phyloP scores from a whole-genome alignment of 106 monocot species.

The Dendrobium nobile region DNA sequence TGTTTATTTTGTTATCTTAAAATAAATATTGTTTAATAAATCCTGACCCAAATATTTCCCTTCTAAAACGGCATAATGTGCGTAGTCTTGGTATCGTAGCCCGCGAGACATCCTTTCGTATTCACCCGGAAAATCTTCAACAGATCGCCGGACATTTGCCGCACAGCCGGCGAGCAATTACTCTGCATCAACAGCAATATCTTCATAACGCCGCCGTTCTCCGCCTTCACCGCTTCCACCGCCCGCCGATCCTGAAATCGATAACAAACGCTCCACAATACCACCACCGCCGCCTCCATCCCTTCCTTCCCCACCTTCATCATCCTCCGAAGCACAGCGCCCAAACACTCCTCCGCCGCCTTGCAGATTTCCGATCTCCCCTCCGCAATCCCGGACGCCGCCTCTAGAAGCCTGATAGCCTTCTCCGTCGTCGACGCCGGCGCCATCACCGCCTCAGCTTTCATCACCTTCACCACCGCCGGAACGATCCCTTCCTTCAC shows the following conservation, averaged over 20 bases:
- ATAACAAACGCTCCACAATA: slow-evolving; percentile 71
- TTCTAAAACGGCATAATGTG: slow-evolving; percentile 83
- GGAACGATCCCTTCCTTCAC: slow-evolving; percentile 31
- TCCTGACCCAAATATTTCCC: neutral
- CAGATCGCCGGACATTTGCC: slow-evolving; percentile 75
- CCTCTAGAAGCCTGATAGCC: slow-evolving; percentile 46
- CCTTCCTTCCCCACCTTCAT: slow-evolving; percentile 55
- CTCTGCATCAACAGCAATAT: slow-evolving; percentile 78
- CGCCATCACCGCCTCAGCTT: neutral
- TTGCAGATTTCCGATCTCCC: slow-evolving; percentile 53
- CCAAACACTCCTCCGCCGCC: slow-evolving; percentile 12
- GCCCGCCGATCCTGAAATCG: slow-evolving; percentile 55
- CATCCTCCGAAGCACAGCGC: slow-evolving; percentile 39
- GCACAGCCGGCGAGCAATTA: slow-evolving; percentile 56
- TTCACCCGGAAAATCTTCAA: slow-evolving; percentile 52
- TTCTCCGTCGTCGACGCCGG: slow-evolving; percentile 27
- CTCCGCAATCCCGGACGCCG: slow-evolving; percentile 39
- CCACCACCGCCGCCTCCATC: slow-evolving; percentile 50
- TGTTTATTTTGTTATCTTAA: too few species aligned
- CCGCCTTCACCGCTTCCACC: slow-evolving; percentile 42
- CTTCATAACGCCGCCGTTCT: slow-evolving; percentile 54
- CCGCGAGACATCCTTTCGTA: slow-evolving; percentile 49
- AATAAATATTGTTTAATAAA: too few species aligned
- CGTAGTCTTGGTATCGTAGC: slow-evolving; percentile 58
- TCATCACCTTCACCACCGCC: slow-evolving; percentile 1